phyloP scores from a whole-genome alignment of 345 rosid species.

The Bruguiera gymnorhiza region DNA sequence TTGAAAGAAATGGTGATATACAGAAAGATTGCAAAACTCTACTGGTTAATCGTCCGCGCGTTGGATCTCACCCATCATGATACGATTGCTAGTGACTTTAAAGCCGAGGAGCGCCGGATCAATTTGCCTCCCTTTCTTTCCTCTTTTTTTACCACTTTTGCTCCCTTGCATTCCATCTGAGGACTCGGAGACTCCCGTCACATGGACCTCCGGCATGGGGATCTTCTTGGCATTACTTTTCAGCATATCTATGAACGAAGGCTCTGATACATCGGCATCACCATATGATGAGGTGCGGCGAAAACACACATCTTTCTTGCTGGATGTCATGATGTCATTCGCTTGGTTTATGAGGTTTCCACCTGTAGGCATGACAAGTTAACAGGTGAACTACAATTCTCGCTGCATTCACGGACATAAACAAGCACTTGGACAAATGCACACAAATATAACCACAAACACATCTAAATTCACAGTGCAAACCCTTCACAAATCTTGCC shows the following conservation, averaged over 20 bases:
- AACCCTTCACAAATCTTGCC: not conserved
- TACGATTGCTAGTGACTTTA: constrained; percentile 29
- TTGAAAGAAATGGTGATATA: constrained; percentile 11
- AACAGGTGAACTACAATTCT: not conserved
- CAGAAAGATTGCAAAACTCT: constrained; percentile 8
- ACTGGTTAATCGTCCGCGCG: constrained; percentile 39
- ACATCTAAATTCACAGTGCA: not conserved
- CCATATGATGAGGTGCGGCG: constrained; percentile 43
- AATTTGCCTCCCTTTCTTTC: constrained; percentile 29
- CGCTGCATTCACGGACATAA: not conserved
- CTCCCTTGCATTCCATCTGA: constrained; percentile 22
- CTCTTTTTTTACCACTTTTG: constrained; percentile 41
- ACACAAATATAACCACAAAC: too few species aligned
- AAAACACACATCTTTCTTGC: constrained; percentile 47
- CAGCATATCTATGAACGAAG: constrained; percentile 81
- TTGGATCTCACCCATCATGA: constrained; percentile 33
- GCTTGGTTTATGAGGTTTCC: constrained; percentile 18
- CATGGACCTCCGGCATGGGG: constrained; percentile 12
- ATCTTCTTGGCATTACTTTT: constrained; percentile 43
- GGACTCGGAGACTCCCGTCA: constrained; percentile 19
- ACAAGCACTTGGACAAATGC: not conserved
- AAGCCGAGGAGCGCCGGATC: constrained; percentile 32
- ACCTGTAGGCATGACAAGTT: not conserved
- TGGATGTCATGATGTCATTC: constrained; percentile 24
- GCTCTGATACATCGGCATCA: constrained; percentile 49